These are phyloP conservation scores for Brassica carinata DNA, from an alignment of 345 rosid genomes.

Conservation along the genomic window DNA sequence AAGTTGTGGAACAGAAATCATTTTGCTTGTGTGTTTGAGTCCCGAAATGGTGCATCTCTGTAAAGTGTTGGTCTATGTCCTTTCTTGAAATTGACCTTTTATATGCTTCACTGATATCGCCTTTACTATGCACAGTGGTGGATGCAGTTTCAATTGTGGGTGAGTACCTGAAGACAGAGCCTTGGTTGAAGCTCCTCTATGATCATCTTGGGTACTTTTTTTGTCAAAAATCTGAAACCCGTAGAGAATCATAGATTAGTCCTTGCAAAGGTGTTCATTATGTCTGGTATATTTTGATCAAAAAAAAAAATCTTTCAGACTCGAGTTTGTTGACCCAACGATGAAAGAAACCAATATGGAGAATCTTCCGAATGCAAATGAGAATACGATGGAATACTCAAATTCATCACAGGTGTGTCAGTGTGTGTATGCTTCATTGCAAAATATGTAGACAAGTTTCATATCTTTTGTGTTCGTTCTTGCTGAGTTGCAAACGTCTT, in stretches of 20 bases:
- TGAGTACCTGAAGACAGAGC: constrained; percentile 77
- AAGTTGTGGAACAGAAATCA: constrained; percentile 27
- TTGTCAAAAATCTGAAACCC: neutral
- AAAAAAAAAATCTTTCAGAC: constrained; percentile 61
- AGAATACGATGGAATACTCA: constrained; percentile 41
- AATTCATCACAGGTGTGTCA: constrained; percentile 59
- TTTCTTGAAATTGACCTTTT: neutral
- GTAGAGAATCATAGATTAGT: neutral
- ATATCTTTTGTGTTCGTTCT: neutral
- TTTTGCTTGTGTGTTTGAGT: constrained; percentile 2
- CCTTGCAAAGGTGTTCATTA: neutral
- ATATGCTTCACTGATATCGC: constrained; percentile 21
- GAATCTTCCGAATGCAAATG: constrained; percentile 32
- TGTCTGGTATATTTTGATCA: constrained; percentile 10
- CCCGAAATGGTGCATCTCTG: neutral
- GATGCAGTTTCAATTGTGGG: constrained; percentile 71
- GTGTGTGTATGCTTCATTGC: constrained; percentile 41
- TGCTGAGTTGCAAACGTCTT: neutral
- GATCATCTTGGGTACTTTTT: constrained; percentile 59
- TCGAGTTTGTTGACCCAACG: constrained; percentile 48
- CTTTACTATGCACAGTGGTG: constrained; percentile 51
- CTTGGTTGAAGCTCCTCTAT: constrained; percentile 78
- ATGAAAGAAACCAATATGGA: constrained; percentile 43
- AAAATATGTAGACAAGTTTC: neutral
- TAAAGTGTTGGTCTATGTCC: neutral